These are phyloP conservation scores for Penicillium aurantiogriseum DNA, from an alignment of 2,329 filamentous ascomycete species.

Conservation along the genomic window DNA sequence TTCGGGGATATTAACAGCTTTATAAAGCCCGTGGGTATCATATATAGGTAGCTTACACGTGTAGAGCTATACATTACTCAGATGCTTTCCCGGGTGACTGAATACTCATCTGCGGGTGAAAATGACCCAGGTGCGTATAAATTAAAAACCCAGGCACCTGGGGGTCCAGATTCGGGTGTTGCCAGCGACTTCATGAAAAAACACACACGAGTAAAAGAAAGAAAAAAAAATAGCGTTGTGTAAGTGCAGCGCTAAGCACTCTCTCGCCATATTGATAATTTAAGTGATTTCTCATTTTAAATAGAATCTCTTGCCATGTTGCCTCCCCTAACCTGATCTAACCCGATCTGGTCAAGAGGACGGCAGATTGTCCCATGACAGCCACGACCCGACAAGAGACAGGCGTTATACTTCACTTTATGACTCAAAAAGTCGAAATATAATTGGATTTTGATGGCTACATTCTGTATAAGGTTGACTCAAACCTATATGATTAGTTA, in stretches of 20 bases:
- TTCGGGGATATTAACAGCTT: background rate
- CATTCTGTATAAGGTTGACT: background rate
- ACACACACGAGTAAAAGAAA: background rate
- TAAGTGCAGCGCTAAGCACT: background rate
- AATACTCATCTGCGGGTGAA: slow-evolving; percentile 14
- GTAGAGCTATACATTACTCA: background rate
- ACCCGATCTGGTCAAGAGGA: slow-evolving; percentile 1
- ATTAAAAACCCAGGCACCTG: background rate
- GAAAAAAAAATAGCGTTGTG: background rate
- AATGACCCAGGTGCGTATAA: slow-evolving; percentile 12
- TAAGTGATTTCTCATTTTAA: background rate
- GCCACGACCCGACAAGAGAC: background rate
- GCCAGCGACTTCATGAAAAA: background rate
- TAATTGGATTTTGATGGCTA: too few species aligned
- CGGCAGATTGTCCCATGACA: slow-evolving; percentile 3
- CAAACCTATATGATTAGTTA: background rate
- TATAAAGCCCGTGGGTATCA: slow-evolving; percentile 14
- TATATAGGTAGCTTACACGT: background rate
- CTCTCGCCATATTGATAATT: too few species aligned
- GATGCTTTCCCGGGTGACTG: slow-evolving; percentile 14
- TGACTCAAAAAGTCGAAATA: background rate
- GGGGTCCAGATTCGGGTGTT: background rate
- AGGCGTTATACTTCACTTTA: background rate
- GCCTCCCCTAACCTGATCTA: background rate
- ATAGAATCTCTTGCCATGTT: background rate